Conservation (phyloP, 2,329 filamentous ascomycete genomes). For the Diaporthe citri region DNA sequence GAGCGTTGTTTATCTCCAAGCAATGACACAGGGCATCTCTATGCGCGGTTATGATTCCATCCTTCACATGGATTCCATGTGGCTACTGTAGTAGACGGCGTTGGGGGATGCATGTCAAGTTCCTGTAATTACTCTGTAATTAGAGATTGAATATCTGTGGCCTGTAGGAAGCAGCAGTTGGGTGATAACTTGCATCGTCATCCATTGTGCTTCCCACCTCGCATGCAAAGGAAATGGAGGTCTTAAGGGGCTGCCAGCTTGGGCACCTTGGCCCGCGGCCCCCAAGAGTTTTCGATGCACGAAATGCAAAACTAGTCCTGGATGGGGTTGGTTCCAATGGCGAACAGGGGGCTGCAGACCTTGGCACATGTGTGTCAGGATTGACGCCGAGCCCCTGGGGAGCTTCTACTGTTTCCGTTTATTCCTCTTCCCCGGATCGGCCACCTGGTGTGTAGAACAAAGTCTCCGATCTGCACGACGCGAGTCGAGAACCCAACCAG, state of each 20-base stretch:
- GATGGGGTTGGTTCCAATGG: background rate
- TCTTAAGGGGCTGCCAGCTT: background rate
- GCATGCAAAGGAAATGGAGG: background rate
- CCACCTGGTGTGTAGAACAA: background rate
- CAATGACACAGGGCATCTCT: background rate
- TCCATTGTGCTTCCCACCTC: background rate
- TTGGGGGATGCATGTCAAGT: background rate
- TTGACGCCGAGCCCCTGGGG: background rate
- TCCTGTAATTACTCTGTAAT: background rate
- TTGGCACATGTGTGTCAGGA: conserved; percentile 8
- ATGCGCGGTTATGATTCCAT: background rate
- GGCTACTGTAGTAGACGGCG: too few relatives aligned
- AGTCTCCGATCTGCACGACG: background rate
- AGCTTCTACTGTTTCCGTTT: background rate
- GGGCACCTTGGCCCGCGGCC: background rate
- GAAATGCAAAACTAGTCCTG: conserved; percentile 8
- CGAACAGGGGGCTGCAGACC: background rate
- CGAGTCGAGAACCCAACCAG: background rate
- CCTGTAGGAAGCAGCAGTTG: background rate
- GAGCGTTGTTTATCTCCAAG: background rate
- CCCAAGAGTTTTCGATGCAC: background rate
- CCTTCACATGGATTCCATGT: too few relatives aligned
- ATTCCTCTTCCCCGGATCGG: conserved; percentile 13
- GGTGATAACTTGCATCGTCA: background rate
- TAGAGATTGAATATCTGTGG: too few relatives aligned